Evolutionary conservation across 2,329 filamentous ascomycete genomes (phyloP).

Genomic region (Talaromyces sp.): DNA sequence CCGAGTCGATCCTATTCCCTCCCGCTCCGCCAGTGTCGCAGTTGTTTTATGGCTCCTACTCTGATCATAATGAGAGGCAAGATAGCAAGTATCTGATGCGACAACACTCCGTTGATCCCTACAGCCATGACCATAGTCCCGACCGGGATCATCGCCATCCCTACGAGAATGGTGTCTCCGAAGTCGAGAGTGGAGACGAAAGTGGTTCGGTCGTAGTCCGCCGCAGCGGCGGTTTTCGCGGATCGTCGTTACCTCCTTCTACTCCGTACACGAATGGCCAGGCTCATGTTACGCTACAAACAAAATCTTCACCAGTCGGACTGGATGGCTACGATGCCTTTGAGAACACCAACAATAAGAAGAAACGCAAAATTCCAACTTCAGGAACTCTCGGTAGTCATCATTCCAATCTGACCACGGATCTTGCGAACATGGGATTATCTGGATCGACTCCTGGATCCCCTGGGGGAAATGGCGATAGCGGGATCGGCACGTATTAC

Average conservation of each 20-base stretch:
- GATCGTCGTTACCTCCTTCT: slow-evolving; percentile 35
- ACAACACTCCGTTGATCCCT: slow-evolving; percentile 37
- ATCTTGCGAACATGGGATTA: slow-evolving; percentile 63
- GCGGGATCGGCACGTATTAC: slow-evolving; percentile 52
- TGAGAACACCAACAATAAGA: slow-evolving; percentile 98
- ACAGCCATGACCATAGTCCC: slow-evolving; percentile 36
- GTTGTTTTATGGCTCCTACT: slow-evolving; percentile 69
- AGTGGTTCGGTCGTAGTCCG: slow-evolving; percentile 44
- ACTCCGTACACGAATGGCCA: slow-evolving; percentile 28
- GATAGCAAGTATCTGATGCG: slow-evolving; percentile 46
- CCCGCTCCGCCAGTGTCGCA: slow-evolving; percentile 66
- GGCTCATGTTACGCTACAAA: slow-evolving; percentile 27
- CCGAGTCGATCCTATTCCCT: slow-evolving; percentile 77
- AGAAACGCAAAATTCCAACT: slow-evolving; percentile 95
- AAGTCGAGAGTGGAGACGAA: slow-evolving; percentile 61
- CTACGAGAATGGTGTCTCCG: slow-evolving; percentile 52
- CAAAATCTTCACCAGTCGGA: slow-evolving; percentile 62
- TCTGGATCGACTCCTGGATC: slow-evolving; percentile 46
- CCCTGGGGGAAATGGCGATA: slow-evolving; percentile 44
- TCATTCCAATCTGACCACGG: slow-evolving; percentile 57
- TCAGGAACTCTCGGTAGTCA: slow-evolving; percentile 66
- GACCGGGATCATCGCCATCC: slow-evolving; percentile 41
- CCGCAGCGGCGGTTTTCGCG: slow-evolving; percentile 41
- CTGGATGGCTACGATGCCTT: slow-evolving; percentile 95
- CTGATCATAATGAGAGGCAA: slow-evolving; percentile 53